phyloP scores from a whole-genome alignment of 1,284 basidiomycete species.

The Chondrostereum purpureum region DNA sequence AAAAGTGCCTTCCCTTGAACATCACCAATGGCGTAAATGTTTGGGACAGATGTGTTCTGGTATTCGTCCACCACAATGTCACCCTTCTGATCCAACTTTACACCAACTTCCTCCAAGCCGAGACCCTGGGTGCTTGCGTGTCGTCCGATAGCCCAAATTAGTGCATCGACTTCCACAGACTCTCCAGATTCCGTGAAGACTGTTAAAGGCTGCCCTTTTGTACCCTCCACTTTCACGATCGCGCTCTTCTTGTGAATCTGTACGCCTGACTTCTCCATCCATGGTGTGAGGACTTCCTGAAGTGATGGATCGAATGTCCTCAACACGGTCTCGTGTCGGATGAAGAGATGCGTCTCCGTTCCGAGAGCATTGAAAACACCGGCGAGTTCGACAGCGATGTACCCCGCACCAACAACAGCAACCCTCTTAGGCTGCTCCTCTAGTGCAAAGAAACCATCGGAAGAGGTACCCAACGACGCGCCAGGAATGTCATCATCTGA shows the following conservation, averaged over 20 bases:
- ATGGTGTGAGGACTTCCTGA: conserved; percentile 83
- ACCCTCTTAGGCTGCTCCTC: conserved; percentile 88
- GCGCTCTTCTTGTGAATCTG: conserved; percentile 79
- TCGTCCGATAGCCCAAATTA: conserved; percentile 96
- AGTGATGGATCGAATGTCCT: conserved; percentile 90
- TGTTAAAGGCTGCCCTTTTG: conserved; percentile 59
- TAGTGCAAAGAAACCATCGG: conserved; percentile 96
- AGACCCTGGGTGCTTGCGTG: conserved; percentile 75
- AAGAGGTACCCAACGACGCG: conserved; percentile 84
- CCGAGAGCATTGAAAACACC: conserved; percentile 86
- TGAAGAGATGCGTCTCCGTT: conserved; percentile 87
- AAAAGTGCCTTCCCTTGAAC: conserved; percentile 87
- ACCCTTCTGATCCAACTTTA: conserved; percentile 73
- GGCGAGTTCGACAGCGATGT: conserved; percentile 94
- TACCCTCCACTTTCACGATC: conserved; percentile 73
- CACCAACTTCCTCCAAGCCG: conserved; percentile 73
- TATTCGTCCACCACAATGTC: conserved; percentile 89
- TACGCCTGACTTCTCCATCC: conserved; percentile 92
- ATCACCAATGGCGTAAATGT: conserved; percentile 86
- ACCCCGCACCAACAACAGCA: conserved; percentile 92
- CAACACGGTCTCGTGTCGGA: conserved; percentile 85
- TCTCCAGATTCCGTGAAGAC: conserved; percentile 69
- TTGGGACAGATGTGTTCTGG: conserved; percentile 74
- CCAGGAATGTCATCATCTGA: conserved; percentile 82
- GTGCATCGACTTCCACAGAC: conserved; percentile 77